Evolutionary conservation across 768 basidiomycete genomes (phyloP).

Genomic region (Gymnopilus dilepis): DNA sequence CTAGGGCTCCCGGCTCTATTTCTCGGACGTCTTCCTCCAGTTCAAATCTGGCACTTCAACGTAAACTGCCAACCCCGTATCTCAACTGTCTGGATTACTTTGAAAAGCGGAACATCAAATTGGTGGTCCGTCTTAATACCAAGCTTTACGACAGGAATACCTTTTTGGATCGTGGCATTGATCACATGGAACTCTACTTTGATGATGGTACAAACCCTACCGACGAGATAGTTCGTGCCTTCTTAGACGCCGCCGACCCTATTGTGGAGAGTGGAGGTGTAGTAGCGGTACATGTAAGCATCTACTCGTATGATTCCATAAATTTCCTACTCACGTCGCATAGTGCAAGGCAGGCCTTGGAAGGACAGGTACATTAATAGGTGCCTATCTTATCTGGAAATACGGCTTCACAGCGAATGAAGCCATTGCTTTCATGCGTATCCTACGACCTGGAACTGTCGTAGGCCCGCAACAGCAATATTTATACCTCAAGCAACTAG

Average conservation of each 20-base stretch:
- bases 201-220: conserved; percentile 98
- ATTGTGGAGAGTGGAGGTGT: conserved; percentile 80
- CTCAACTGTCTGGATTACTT: conserved; percentile 94
- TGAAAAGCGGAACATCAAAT: conserved; percentile 81
- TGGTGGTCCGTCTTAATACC: conserved; percentile 94
- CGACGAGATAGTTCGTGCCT: conserved; percentile 91
- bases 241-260: conserved; percentile 85
- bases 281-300: conserved; percentile 84
- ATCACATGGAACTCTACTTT: conserved; percentile 92
- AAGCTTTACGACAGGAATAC: conserved; percentile 84
- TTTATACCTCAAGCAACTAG: conserved; percentile 92
- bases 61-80: conserved; percentile 81
- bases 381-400: conserved; percentile 98
- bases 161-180: conserved; percentile 85
- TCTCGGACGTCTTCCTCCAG: conserved; percentile 37
- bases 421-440: conserved; percentile 98
- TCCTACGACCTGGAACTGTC: conserved; percentile 92
- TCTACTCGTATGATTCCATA: conserved; percentile 6
- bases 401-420: conserved; percentile 96
- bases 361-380: conserved; percentile 94
- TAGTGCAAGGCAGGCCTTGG: conserved; percentile 98
- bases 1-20: conserved; percentile 24
- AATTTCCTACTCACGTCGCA: conserved; percentile 19
- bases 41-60: conserved; percentile 65
- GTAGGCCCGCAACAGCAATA: conserved; percentile 95